These are phyloP conservation scores for Parathielavia appendiculata DNA, from an alignment of 495 filamentous ascomycete genomes.

Conservation along the genomic window DNA sequence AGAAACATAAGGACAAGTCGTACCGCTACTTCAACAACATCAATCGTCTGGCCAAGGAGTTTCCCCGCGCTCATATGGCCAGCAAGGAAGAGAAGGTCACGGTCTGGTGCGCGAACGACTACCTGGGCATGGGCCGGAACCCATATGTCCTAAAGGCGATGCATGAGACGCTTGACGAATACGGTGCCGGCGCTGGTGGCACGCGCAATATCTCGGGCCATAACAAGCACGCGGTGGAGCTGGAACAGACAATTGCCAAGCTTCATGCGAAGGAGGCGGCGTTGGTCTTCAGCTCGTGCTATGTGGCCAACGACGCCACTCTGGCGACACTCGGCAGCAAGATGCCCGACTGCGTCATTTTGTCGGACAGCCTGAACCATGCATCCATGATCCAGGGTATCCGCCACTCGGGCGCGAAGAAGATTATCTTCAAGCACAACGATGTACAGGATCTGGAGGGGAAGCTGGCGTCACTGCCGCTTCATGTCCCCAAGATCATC, in stretches of 20 bases:
- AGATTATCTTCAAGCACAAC: slow-evolving; percentile 98
- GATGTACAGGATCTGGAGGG: slow-evolving; percentile 83
- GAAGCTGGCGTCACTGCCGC: slow-evolving; percentile 81
- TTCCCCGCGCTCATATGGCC: slow-evolving; percentile 89
- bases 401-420: slow-evolving; percentile 90
- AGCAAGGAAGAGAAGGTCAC: slow-evolving; percentile 83
- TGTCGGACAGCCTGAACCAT: slow-evolving; percentile 94
- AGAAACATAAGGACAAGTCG: slow-evolving; percentile 99
- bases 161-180: slow-evolving; percentile 91
- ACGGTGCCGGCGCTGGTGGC: slow-evolving; percentile 91
- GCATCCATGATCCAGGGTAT: slow-evolving; percentile 99
- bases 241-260: slow-evolving; percentile 81
- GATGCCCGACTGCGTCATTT: slow-evolving; percentile 89
- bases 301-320: slow-evolving; percentile 96
- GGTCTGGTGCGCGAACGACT: slow-evolving; percentile 99
- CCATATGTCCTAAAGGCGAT: slow-evolving; percentile 79
- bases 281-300: slow-evolving; percentile 94
- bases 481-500: slow-evolving; percentile 89
- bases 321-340: slow-evolving; percentile 94
- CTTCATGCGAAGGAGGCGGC: slow-evolving; percentile 87
- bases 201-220: slow-evolving; percentile 98
- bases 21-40: slow-evolving; percentile 99
- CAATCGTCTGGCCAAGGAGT: slow-evolving; percentile 94
- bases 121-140: slow-evolving; percentile 95
- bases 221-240: slow-evolving; percentile 83